These are phyloP conservation scores for Mycena indigotica DNA, from an alignment of 768 basidiomycete genomes.

Conservation along the genomic window DNA sequence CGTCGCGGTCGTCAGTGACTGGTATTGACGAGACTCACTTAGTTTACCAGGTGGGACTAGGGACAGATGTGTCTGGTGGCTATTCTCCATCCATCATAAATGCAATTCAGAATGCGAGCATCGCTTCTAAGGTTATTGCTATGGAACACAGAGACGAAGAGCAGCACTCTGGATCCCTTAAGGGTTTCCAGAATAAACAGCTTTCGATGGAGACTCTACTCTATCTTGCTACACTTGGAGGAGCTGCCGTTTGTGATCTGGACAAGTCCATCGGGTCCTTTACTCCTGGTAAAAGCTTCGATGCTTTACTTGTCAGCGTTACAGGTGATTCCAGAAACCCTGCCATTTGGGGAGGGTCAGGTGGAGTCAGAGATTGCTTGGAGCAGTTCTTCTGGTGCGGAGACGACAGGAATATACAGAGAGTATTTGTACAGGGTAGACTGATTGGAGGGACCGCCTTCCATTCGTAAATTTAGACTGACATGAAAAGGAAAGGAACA, in stretches of 20 bases:
- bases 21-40: not conserved
- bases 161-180: not conserved
- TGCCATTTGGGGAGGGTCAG: constrained; percentile 51
- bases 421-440: constrained; percentile 83
- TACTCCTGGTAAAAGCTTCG: constrained; percentile 81
- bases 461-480: constrained; percentile 9
- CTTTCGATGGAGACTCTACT: constrained; percentile 76
- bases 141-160: constrained; percentile 38
- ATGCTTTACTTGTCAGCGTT: constrained; percentile 77
- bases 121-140: constrained; percentile 76
- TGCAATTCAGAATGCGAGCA: constrained; percentile 72
- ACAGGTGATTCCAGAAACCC: constrained; percentile 55
- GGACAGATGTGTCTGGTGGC: constrained; percentile 91
- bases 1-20: no score
- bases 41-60: constrained; percentile 79
- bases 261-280: constrained; percentile 75
- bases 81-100: constrained; percentile 79
- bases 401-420: constrained; percentile 80
- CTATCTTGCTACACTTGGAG: constrained; percentile 90
- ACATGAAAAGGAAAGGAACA: no score
- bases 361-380: constrained; percentile 58
- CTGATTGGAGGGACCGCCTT: constrained; percentile 69
- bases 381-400: constrained; percentile 88
- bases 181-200: constrained; percentile 60
- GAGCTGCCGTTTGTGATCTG: constrained; percentile 80